These are phyloP conservation scores for Suillus placidus DNA, from an alignment of 768 basidiomycete species.

Conservation along the genomic window DNA sequence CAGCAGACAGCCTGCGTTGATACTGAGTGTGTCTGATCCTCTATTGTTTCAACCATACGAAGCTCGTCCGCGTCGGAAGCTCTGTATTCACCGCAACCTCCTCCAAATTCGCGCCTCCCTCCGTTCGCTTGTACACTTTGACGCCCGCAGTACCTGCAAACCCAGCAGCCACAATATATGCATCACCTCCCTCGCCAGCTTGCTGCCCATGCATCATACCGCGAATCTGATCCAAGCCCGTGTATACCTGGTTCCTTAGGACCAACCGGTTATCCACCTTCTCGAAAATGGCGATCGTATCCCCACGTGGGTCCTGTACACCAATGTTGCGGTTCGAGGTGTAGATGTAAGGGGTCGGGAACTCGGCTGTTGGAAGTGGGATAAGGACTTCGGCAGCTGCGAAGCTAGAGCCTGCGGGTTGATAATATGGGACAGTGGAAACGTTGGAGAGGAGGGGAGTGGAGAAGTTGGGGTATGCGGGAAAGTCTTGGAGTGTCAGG, in stretches of 20 bases:
- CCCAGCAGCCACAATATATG: constrained; percentile 59
- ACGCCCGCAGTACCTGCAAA: constrained; percentile 57
- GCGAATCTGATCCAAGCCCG: constrained; percentile 62
- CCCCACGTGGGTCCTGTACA: constrained; percentile 53
- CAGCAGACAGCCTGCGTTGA: neutral
- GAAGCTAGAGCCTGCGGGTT: constrained; percentile 43
- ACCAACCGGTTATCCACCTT: constrained; percentile 41
- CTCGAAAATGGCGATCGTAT: constrained; percentile 66
- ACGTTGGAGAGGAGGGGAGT: constrained; percentile 53
- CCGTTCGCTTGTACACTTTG: constrained; percentile 55
- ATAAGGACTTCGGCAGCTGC: constrained; percentile 67
- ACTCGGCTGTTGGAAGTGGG: constrained; percentile 46
- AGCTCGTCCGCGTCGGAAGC: constrained; percentile 52
- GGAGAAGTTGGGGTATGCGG: constrained; percentile 48
- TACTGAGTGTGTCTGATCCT: no score
- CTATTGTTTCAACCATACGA: constrained; percentile 43
- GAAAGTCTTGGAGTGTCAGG: constrained; percentile 57
- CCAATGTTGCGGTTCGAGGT: constrained; percentile 68
- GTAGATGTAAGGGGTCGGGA: constrained; percentile 61
- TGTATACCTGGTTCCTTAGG: constrained; percentile 58
- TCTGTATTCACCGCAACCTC: constrained; percentile 57
- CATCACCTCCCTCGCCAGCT: constrained; percentile 47
- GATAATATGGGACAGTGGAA: constrained; percentile 49
- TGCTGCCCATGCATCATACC: constrained; percentile 62
- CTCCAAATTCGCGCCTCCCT: constrained; percentile 53